Evolutionary conservation across 2,329 filamentous ascomycete species (phyloP).

Genomic region (Sporothrix pseudoabietina): DNA sequence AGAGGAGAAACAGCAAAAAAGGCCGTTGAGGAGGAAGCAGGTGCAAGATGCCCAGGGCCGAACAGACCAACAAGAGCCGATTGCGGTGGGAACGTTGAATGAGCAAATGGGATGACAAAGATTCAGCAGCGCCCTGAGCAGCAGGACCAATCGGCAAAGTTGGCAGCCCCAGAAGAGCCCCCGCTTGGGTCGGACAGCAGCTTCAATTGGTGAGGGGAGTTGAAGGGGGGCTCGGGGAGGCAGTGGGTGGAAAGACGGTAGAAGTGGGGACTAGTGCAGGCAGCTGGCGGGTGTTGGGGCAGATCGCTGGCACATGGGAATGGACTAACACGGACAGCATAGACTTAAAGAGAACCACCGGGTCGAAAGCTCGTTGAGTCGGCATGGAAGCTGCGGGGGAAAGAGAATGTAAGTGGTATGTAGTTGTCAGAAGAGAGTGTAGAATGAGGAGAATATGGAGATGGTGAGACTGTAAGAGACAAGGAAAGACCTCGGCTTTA

Average conservation of each 20-base stretch:
- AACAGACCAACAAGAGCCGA: slow-evolving; percentile 7
- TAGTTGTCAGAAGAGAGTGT: neutral
- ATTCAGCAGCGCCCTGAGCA: neutral
- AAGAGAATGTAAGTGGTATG: neutral
- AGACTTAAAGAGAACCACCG: neutral
- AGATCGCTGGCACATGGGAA: neutral
- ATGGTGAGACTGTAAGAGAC: neutral
- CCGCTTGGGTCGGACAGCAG: slow-evolving; percentile 15
- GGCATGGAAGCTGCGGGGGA: neutral
- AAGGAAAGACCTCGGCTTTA: neutral
- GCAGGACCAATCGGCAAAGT: slow-evolving; percentile 20
- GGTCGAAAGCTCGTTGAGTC: neutral
- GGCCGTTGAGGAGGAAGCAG: slow-evolving; percentile 1
- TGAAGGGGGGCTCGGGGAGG: neutral
- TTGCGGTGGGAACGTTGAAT: neutral
- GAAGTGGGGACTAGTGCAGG: neutral
- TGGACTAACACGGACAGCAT: neutral
- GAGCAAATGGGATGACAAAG: slow-evolving; percentile 12
- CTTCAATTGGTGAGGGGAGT: neutral
- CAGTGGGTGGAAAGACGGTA: neutral
- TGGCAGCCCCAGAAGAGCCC: neutral
- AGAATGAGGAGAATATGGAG: neutral
- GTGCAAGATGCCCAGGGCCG: neutral
- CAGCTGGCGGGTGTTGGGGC: neutral
- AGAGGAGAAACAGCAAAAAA: neutral